Conservation (phyloP, 108 stramenopile genomes). For the Fragilariopsis cylindrus region DNA sequence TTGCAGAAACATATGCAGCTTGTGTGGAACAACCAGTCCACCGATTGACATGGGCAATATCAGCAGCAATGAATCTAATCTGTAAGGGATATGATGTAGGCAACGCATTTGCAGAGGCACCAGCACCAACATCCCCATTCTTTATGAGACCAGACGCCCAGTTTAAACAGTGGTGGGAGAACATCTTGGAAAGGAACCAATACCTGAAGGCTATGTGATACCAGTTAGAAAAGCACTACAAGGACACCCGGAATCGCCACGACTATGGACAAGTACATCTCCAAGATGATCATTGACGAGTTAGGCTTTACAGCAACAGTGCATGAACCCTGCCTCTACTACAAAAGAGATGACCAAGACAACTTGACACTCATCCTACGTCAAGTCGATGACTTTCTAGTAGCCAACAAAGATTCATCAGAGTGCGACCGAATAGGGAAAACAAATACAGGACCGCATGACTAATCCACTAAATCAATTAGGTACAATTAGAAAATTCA, state of each 20-base stretch:
- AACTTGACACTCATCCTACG: not conserved
- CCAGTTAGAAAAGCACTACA: no score
- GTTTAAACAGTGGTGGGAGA: slow-evolving; percentile 34
- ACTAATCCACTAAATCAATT: slow-evolving; percentile 30
- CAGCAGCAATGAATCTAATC: slow-evolving; percentile 17
- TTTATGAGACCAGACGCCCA: slow-evolving; percentile 34
- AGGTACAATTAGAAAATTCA: slow-evolving; percentile 28
- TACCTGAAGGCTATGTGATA: not conserved
- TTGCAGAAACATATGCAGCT: slow-evolving; percentile 7
- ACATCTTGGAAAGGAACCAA: not conserved
- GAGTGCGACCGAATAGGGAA: not conserved
- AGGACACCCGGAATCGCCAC: not conserved
- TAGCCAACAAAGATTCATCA: not conserved
- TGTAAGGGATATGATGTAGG: slow-evolving; percentile 35
- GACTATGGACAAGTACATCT: not conserved
- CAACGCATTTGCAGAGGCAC: slow-evolving; percentile 40
- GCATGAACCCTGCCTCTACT: slow-evolving; percentile 24
- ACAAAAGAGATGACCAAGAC: not conserved
- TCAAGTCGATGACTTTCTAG: not conserved
- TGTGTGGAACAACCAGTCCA: slow-evolving; percentile 38
- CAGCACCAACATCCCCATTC: slow-evolving; percentile 26
- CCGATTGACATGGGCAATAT: slow-evolving; percentile 31
- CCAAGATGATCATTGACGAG: slow-evolving; percentile 16
- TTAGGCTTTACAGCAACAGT: slow-evolving; percentile 26
- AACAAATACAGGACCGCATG: not conserved